phyloP scores from a whole-genome alignment of 768 basidiomycete species.

The Rhizopogon vulgaris region DNA sequence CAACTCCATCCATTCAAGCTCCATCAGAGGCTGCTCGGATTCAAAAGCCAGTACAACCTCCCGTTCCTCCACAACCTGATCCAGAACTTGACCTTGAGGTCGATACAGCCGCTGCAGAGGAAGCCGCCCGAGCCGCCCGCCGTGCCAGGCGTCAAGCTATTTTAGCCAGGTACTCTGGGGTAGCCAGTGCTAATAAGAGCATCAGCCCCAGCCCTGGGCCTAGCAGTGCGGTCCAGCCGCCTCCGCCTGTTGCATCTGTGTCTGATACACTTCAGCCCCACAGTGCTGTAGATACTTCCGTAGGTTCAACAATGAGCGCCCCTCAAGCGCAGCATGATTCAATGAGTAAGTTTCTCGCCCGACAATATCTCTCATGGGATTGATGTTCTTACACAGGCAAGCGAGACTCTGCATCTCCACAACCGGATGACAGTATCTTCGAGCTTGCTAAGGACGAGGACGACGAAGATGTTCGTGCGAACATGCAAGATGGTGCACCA shows the following conservation, averaged over 20 bases:
- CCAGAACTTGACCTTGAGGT: constrained; percentile 49
- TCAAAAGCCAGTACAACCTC: constrained; percentile 8
- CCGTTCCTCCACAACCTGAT: constrained; percentile 24
- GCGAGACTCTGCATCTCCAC: constrained; percentile 50
- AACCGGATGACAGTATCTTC: constrained; percentile 56
- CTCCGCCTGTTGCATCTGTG: constrained; percentile 48
- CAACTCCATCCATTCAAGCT: constrained; percentile 20
- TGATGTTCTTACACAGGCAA: constrained; percentile 29
- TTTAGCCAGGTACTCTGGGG: constrained; percentile 64
- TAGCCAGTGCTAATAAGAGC: constrained; percentile 36
- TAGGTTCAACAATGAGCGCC: constrained; percentile 8
- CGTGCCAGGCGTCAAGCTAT: constrained; percentile 72
- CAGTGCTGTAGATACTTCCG: constrained; percentile 34
- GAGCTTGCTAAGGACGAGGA: constrained; percentile 63
- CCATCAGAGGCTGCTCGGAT: constrained; percentile 11
- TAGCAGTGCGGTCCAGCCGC: constrained; percentile 73
- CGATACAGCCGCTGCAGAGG: constrained; percentile 44
- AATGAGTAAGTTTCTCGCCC: constrained; percentile 12
- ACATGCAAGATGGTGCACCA: constrained; percentile 39
- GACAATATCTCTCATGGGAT: not conserved
- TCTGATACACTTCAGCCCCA: constrained; percentile 61
- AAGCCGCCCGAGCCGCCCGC: constrained; percentile 60
- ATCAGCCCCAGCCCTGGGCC: constrained; percentile 54
- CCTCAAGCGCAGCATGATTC: constrained; percentile 14
- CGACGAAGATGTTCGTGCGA: constrained; percentile 39